These are phyloP conservation scores for Ganoderma sinense DNA, from an alignment of 1,284 basidiomycete genomes.

Conservation along the genomic window DNA sequence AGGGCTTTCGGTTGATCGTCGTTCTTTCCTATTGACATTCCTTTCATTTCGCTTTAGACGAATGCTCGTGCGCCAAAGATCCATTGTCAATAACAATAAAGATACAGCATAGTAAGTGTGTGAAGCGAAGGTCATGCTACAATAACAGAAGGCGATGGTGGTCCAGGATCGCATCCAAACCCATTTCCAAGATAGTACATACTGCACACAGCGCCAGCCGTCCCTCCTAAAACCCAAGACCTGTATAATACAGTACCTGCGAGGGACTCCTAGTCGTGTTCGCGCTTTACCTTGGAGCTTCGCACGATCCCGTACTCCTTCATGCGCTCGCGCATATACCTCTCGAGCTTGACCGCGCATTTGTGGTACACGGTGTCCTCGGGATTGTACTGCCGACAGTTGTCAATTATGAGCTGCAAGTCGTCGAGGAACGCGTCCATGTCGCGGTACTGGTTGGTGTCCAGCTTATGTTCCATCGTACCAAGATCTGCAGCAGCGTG, in stretches of 20 bases:
- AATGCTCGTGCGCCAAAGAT: background rate
- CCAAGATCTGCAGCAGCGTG: slow-evolving; percentile 70
- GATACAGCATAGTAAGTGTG: background rate
- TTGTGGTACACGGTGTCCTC: slow-evolving; percentile 87
- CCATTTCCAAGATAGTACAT: background rate
- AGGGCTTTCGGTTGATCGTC: background rate
- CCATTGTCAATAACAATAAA: background rate
- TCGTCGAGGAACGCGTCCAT: slow-evolving; percentile 86
- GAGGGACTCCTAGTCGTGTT: slow-evolving; percentile 10
- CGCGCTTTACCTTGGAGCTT: slow-evolving; percentile 31
- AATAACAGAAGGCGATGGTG: background rate
- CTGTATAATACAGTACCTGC: background rate
- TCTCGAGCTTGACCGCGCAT: slow-evolving; percentile 88
- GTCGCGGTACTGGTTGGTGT: slow-evolving; percentile 80
- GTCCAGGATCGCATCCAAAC: background rate
- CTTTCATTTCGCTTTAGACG: background rate
- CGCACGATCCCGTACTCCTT: slow-evolving; percentile 27
- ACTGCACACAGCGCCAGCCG: background rate
- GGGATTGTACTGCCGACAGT: slow-evolving; percentile 92
- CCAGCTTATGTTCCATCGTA: slow-evolving; percentile 94
- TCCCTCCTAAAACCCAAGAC: background rate
- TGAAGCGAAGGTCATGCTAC: background rate
- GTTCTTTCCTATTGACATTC: slow-evolving; percentile 1
- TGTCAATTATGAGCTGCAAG: slow-evolving; percentile 88
- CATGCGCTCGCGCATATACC: slow-evolving; percentile 61